Percentiles rank a stretch among this genome's conserved stretches.
Evolutionary conservation across 129 eudicot genomes (phyloP).

Genomic region (carrot (Daucus carota)): DNA sequence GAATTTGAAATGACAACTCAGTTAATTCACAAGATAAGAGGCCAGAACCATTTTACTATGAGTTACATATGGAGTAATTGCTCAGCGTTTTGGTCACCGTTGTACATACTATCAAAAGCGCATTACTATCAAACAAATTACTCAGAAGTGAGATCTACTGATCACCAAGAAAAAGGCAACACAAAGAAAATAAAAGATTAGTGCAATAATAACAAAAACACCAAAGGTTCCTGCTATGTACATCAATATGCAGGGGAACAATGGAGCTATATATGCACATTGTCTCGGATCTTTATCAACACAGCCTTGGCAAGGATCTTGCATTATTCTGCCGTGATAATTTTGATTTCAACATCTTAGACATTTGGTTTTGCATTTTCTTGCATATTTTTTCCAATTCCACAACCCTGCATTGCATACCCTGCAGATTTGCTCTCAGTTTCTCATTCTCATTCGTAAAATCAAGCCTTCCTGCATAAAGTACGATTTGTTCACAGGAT

Average conservation of each 20-base stretch:
- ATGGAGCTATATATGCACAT: background rate
- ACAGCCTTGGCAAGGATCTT: slow-evolving; percentile 71
- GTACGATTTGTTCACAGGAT: slow-evolving; percentile 31
- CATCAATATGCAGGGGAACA: slow-evolving; percentile 6
- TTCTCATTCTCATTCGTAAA: slow-evolving; percentile 58
- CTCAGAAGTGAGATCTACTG: background rate
- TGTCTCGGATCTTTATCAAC: slow-evolving; percentile 32
- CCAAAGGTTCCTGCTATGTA: slow-evolving; percentile 19
- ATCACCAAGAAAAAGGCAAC: background rate
- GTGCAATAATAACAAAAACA: background rate
- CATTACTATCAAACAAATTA: slow-evolving; percentile 13
- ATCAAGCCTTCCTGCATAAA: slow-evolving; percentile 42
- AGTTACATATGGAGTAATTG: background rate
- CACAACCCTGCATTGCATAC: slow-evolving; percentile 82
- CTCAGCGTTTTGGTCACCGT: background rate
- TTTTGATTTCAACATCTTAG: slow-evolving; percentile 65
- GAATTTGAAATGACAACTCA: too few species aligned
- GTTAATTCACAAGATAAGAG: too few species aligned
- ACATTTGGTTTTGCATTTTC: slow-evolving; percentile 80
- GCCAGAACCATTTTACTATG: too few species aligned
- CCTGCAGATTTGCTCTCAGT: slow-evolving; percentile 63
- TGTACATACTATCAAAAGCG: slow-evolving; percentile 13
- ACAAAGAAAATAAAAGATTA: background rate
- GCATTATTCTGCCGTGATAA: slow-evolving; percentile 40
- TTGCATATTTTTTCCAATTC: slow-evolving; percentile 75